phyloP scores from a whole-genome alignment of 2,329 filamentous ascomycete genomes.

The Cyphellophora attinorum region DNA sequence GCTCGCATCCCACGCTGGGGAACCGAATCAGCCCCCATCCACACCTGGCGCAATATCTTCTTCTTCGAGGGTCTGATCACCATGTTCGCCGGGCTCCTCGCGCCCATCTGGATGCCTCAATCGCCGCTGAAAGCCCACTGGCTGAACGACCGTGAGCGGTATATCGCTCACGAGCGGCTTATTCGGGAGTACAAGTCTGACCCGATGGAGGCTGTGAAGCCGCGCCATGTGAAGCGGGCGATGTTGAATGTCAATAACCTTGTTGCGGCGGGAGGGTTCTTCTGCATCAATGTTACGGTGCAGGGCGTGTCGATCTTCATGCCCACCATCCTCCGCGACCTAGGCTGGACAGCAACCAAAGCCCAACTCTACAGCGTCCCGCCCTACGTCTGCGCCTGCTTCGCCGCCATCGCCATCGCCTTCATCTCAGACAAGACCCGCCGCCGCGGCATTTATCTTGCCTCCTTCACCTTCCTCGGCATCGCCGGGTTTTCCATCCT shows the following conservation, averaged over 20 bases:
- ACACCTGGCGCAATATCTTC: constrained; percentile 43
- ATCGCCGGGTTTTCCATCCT: constrained; percentile 70
- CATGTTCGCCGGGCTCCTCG: constrained; percentile 28
- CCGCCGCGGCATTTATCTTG: constrained; percentile 66
- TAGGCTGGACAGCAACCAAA: constrained; percentile 36
- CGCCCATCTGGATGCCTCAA: constrained; percentile 35
- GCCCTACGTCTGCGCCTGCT: constrained; percentile 61
- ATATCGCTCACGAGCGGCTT: constrained; percentile 12
- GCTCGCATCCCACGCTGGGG: constrained; percentile 20
- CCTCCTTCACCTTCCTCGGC: constrained; percentile 58
- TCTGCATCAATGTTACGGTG: constrained; percentile 21
- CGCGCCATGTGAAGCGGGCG: constrained; percentile 13
- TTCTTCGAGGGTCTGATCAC: constrained; percentile 45
- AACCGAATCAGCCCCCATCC: constrained; percentile 8
- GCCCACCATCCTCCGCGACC: constrained; percentile 31
- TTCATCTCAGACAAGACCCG: constrained; percentile 66
- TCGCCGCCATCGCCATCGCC: constrained; percentile 60
- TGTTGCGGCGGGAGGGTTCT: constrained; percentile 13
- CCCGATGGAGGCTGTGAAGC: constrained; percentile 11
- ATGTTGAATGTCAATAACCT: constrained; percentile 18
- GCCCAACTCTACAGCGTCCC: constrained; percentile 67
- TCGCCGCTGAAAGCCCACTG: constrained; percentile 33
- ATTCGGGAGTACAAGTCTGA: constrained; percentile 11
- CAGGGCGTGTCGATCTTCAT: constrained; percentile 29
- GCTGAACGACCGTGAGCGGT: constrained; percentile 18